Conservation (phyloP, 2,329 filamentous ascomycete species). For the Cercospora sesami region DNA sequence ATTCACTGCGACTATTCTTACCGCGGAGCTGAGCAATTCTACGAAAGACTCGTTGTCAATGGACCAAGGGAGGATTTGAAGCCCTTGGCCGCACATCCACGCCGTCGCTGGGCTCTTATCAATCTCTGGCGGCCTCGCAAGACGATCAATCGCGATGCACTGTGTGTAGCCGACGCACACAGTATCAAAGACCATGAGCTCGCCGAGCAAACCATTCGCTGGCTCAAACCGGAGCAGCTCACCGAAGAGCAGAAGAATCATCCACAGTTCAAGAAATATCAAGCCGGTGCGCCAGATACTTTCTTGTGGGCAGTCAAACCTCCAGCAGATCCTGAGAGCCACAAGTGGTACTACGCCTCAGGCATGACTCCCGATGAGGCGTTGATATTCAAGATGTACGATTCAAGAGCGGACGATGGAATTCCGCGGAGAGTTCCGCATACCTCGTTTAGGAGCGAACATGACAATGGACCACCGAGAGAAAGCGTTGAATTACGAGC, state of each 20-base stretch:
- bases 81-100: conserved; percentile 4
- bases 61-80: conserved; percentile 16
- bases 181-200: conserved; percentile 17
- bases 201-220: conserved; percentile 10
- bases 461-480: conserved; percentile 48
- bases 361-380: conserved; percentile 47
- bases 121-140: conserved; percentile 22
- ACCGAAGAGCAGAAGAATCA: conserved; percentile 6
- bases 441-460: conserved; percentile 55
- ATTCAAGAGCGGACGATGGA: conserved; percentile 56
- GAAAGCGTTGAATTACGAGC: conserved; percentile 58
- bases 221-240: conserved; percentile 17
- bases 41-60: conserved; percentile 10
- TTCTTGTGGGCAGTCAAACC: conserved; percentile 11
- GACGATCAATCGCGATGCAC: conserved; percentile 14
- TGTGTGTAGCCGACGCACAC: conserved; percentile 17
- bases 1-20: conserved; percentile 16
- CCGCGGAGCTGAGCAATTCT: conserved; percentile 16
- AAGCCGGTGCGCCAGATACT: conserved; percentile 16
- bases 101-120: conserved; percentile 20
- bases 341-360: conserved; percentile 20
- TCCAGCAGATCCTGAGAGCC: neutral
- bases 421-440: conserved; percentile 57
- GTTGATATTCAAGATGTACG: conserved; percentile 63
- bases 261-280: conserved; percentile 5